Percentiles rank a stretch among this genome's conserved stretches.
Evolutionary conservation across 345 rosid genomes (phyloP).

Genomic region (Cardamine chenopodiifolia): DNA sequence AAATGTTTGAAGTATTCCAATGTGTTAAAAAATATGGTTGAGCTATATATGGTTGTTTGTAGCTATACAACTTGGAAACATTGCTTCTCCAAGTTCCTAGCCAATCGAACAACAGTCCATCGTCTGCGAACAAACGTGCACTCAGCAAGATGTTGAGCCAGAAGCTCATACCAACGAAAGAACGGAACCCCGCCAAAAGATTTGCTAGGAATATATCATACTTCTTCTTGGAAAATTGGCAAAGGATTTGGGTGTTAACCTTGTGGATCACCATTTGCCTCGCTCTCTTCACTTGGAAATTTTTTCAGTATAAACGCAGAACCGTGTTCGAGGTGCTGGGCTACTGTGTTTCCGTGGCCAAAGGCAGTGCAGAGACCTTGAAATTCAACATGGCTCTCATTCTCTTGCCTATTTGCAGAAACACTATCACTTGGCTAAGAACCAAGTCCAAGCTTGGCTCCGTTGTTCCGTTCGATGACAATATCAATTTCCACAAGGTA

Average conservation of each 20-base stretch:
- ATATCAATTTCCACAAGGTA: constrained; percentile 82
- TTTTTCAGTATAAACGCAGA: constrained; percentile 62
- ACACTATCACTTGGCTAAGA: constrained; percentile 78
- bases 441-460: constrained; percentile 61
- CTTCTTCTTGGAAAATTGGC: constrained; percentile 78
- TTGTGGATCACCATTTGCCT: constrained; percentile 65
- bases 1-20: background rate
- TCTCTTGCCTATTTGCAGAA: constrained; percentile 77
- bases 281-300: constrained; percentile 77
- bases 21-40: background rate
- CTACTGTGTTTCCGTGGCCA: constrained; percentile 73
- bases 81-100: constrained; percentile 71
- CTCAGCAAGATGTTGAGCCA: constrained; percentile 70
- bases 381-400: constrained; percentile 91
- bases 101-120: constrained; percentile 49
- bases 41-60: constrained; percentile 13
- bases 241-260: constrained; percentile 74
- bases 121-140: constrained; percentile 53
- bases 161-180: constrained; percentile 73
- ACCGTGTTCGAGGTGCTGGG: constrained; percentile 74
- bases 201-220: constrained; percentile 45
- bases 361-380: constrained; percentile 77
- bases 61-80: constrained; percentile 72
- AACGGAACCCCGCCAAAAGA: constrained; percentile 59
- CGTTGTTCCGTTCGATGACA: constrained; percentile 73